Base-by-base conservation (phyloP, 345 rosid genomes). In the Psidium friedrichsthalianum region DNA sequence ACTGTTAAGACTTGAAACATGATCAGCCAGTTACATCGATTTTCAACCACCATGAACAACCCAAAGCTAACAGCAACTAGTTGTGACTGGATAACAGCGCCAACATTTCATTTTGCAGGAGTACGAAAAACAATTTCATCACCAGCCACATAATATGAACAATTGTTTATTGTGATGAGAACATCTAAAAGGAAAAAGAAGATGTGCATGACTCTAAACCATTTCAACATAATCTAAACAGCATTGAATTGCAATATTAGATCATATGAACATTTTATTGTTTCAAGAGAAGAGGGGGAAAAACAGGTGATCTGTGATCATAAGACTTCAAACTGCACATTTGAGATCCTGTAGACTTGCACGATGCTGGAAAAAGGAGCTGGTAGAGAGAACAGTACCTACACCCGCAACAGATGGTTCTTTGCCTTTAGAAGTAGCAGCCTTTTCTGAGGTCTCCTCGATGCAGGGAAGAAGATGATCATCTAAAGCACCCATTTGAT, bases 401-500 rank as follows among this genome's bases (percentile, higher is more conserved):
- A 69, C 47, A 18, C 80, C 80, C 3, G 47, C 80, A 69, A 69
- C 88, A 85, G 86, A 85, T 59, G 91, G 85, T 88, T 89, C 87
- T 88, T 92, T 92, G 80, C 88, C 85, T 86, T 89, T 91, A 36
- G 83, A 44, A 86, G 58, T 82, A 58, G 53, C 74, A 82, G 69
- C 84, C 51, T 83, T 88, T 51, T 86, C 90, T 32, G 86, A 83
- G 86, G 90, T 85, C 40, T 83, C 89, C 82, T 92, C 89, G 16
- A 80, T 58, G 74, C 82, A 84, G 15, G 91, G 94, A 82, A 89
- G 82, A 83, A 95, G 93, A 89, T 90, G 92, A 86, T 94, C 90
- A 32, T 93, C 90, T 87, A 94, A 88, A 61, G 90, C 92, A 82
- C 94, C 95, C 88, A 88, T 59, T 86, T 89, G 92, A 69, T 91